phyloP scores from a whole-genome alignment of 2,329 filamentous ascomycete genomes.

The Aspergillus phoenicis region DNA sequence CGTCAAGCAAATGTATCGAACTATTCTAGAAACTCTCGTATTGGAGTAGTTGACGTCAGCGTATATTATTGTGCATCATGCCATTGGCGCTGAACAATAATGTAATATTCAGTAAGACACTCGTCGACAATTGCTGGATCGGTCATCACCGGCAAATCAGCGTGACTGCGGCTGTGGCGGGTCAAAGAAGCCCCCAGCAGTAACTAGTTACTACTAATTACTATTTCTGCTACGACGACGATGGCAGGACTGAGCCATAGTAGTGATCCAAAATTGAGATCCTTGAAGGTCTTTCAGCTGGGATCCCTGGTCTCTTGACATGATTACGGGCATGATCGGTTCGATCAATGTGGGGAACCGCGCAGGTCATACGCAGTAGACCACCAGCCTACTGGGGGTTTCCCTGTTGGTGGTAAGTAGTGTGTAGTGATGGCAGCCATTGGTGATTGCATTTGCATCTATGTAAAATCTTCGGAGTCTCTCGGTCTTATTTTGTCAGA shows the following conservation, averaged over 20 bases:
- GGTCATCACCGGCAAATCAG: neutral
- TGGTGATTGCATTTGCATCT: too few relatives aligned
- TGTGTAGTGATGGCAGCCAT: neutral
- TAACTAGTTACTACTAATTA: neutral
- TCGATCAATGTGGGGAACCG: neutral
- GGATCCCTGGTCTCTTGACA: constrained; percentile 4
- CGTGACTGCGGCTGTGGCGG: constrained; percentile 21
- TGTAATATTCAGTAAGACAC: neutral
- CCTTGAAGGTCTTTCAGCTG: constrained; percentile 5
- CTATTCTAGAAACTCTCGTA: constrained; percentile 17
- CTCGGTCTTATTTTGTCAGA: neutral
- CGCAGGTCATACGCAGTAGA: neutral
- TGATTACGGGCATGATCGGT: constrained; percentile 2
- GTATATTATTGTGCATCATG: constrained; percentile 1
- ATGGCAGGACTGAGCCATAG: neutral
- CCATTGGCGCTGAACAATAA: neutral
- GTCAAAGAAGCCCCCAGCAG: constrained; percentile 1
- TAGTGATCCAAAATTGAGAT: constrained; percentile 6
- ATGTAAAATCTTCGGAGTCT: neutral
- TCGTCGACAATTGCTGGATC: constrained; percentile 1
- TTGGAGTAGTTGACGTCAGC: neutral
- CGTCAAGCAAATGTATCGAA: constrained; percentile 17
- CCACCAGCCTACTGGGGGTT: neutral
- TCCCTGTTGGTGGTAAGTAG: neutral
- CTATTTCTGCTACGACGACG: too few relatives aligned